Evolutionary conservation across 2,329 filamentous ascomycete genomes (phyloP).

Genomic region (Neoascochyta sp.): DNA sequence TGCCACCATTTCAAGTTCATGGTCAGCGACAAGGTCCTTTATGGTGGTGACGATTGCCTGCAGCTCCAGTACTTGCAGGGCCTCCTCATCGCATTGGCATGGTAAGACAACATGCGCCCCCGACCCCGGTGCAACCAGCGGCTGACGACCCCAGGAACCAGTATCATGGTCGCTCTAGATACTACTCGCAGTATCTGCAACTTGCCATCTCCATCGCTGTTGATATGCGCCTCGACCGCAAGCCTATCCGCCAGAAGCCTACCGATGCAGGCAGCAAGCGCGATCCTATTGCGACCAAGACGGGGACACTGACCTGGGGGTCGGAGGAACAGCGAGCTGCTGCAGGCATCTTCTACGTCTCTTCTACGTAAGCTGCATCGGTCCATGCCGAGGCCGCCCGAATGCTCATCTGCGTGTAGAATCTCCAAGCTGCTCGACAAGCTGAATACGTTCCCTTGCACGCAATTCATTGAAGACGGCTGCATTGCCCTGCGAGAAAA

Average conservation of each 20-base stretch:
- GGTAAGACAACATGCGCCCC: slow-evolving; percentile 14
- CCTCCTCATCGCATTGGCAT: slow-evolving; percentile 26
- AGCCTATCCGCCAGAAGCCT: slow-evolving; percentile 15
- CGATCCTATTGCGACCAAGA: slow-evolving; percentile 15
- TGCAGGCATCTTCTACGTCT: slow-evolving; percentile 45
- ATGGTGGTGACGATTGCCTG: slow-evolving; percentile 28
- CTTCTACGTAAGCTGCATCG: slow-evolving; percentile 37
- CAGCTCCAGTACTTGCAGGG: slow-evolving; percentile 29
- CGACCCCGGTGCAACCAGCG: too few relatives aligned
- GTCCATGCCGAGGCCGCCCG: background rate
- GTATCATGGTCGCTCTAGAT: slow-evolving; percentile 28
- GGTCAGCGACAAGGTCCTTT: slow-evolving; percentile 27
- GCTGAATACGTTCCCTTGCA: slow-evolving; percentile 36
- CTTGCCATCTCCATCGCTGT: slow-evolving; percentile 32
- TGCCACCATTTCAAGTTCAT: slow-evolving; percentile 29
- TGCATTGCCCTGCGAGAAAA: slow-evolving; percentile 33
- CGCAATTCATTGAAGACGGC: slow-evolving; percentile 37
- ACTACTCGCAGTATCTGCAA: slow-evolving; percentile 29
- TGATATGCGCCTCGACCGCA: slow-evolving; percentile 30
- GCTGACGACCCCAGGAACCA: slow-evolving; percentile 24
- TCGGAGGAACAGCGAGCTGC: slow-evolving; percentile 45
- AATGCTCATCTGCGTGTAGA: slow-evolving; percentile 20
- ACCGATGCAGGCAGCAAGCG: slow-evolving; percentile 20
- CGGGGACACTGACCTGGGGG: slow-evolving; percentile 23
- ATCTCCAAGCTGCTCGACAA: slow-evolving; percentile 40